These are phyloP conservation scores for Paralagenidium karlingii DNA, from an alignment of 352 stramenopile genomes.

Conservation along the genomic window DNA sequence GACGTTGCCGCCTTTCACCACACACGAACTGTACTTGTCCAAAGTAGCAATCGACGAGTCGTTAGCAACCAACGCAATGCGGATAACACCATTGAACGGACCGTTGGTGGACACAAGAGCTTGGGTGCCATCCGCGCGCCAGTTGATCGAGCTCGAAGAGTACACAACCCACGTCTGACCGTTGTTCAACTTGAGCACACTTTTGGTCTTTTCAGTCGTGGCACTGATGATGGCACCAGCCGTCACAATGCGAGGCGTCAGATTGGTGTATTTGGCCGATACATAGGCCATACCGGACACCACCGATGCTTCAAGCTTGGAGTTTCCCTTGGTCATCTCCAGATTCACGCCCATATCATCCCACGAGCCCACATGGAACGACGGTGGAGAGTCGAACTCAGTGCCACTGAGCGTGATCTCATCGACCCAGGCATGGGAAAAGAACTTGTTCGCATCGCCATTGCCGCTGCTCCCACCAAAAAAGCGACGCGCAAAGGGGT, in stretches of 20 bases:
- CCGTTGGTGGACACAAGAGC: constrained; percentile 8
- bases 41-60: constrained; percentile 28
- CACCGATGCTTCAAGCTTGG: constrained; percentile 23
- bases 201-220: constrained; percentile 10
- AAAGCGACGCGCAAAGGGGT: constrained; percentile 38
- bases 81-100: constrained; percentile 27
- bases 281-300: constrained; percentile 71
- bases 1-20: constrained; percentile 3
- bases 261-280: constrained; percentile 28
- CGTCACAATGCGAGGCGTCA: constrained; percentile 32
- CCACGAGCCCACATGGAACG: constrained; percentile 55
- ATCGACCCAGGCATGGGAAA: constrained; percentile 45
- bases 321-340: constrained; percentile 10
- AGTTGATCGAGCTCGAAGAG: constrained; percentile 17
- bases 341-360: constrained; percentile 45
- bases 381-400: constrained; percentile 35
- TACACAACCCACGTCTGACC: constrained; percentile 52
- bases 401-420: constrained; percentile 47
- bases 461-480: constrained; percentile 20
- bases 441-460: constrained; percentile 36
- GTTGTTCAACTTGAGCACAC: constrained; percentile 35
- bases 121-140: constrained; percentile 22
- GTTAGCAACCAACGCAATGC: constrained; percentile 24
- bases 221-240: constrained; percentile 16
- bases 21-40: constrained; percentile 6